These are phyloP conservation scores for Talaromyces stipitatus DNA, from an alignment of 495 filamentous ascomycete species.

Conservation along the genomic window DNA sequence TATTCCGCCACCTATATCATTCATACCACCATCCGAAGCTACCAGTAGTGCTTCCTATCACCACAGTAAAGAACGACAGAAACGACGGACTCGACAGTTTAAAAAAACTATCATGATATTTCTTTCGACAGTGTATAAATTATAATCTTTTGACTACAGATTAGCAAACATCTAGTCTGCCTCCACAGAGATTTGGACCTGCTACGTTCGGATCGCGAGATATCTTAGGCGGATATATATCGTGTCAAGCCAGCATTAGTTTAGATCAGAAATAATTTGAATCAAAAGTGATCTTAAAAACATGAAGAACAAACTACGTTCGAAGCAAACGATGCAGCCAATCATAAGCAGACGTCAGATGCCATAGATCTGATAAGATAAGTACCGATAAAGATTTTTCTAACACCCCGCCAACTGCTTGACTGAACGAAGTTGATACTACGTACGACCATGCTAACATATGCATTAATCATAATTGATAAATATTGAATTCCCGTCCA, in stretches of 20 bases:
- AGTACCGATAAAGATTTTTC: background rate
- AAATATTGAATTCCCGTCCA: background rate
- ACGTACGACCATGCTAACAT: no score
- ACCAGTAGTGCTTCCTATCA: background rate
- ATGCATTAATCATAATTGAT: background rate
- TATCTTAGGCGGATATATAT: background rate
- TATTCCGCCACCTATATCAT: slow-evolving; percentile 5
- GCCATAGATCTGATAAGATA: background rate
- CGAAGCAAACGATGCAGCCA: background rate
- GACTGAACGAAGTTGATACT: no score
- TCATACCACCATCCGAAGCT: background rate
- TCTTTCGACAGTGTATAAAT: background rate
- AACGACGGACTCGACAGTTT: background rate
- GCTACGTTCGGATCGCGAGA: background rate
- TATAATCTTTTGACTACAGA: background rate
- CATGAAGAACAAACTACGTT: background rate
- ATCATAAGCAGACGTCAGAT: background rate
- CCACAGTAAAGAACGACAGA: background rate
- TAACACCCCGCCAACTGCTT: background rate
- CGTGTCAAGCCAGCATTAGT: background rate
- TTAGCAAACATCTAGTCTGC: background rate
- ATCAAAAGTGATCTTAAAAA: background rate
- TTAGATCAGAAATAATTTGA: background rate
- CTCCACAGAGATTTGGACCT: background rate
- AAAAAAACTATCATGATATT: background rate